Conservation (phyloP, 345 rosid genomes). For the Rhizophora apiculata region DNA sequence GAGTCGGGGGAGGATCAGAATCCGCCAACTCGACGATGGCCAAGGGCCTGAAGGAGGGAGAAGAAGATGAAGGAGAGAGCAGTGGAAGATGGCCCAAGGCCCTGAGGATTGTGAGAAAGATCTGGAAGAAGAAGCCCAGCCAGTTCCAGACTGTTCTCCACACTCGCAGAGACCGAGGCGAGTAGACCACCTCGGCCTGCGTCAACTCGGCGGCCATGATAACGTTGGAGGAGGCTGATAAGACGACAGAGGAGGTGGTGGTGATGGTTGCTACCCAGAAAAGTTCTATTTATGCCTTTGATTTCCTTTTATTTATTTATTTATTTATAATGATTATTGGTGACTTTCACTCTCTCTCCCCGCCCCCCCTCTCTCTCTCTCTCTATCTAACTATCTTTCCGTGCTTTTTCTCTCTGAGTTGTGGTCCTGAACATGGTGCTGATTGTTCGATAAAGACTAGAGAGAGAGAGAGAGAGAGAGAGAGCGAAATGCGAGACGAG, state of each 20-base stretch:
- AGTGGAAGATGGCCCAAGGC: constrained; percentile 67
- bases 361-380: too few relatives aligned
- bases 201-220: constrained; percentile 80
- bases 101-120: constrained; percentile 67
- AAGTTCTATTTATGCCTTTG: too few relatives aligned
- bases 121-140: constrained; percentile 80
- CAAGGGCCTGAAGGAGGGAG: constrained; percentile 66
- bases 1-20: constrained; percentile 42
- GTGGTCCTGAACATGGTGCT: too few relatives aligned
- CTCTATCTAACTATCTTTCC: too few relatives aligned
- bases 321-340: too few relatives aligned
- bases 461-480: too few relatives aligned
- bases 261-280: neutral
- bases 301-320: too few relatives aligned
- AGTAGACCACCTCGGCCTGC: constrained; percentile 73
- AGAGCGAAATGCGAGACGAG: too few relatives aligned
- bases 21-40: constrained; percentile 69
- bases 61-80: constrained; percentile 51
- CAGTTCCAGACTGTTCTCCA: constrained; percentile 75
- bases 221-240: neutral
- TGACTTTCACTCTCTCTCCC: too few relatives aligned
- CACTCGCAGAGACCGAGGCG: constrained; percentile 58
- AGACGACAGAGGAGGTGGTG: neutral
- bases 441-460: too few relatives aligned
- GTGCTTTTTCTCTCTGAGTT: too few relatives aligned